Percentiles rank a stretch among this genome's conserved stretches.
phyloP scores from a whole-genome alignment of 2,329 filamentous ascomycete species.

The Metarhizium album region DNA sequence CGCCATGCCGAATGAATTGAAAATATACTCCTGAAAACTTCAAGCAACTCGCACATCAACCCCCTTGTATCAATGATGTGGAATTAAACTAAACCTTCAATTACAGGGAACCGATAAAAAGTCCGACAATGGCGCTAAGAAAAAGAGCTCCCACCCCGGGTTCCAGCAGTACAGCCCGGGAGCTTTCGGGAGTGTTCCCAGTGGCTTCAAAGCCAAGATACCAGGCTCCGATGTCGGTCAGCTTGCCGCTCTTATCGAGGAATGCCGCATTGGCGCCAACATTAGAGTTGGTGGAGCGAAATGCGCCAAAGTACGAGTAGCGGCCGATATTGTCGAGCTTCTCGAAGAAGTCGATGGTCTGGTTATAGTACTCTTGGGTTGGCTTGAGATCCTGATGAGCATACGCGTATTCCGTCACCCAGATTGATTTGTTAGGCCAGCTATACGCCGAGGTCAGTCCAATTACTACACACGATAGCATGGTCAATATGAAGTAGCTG shows the following conservation, averaged over 20 bases:
- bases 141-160: neutral
- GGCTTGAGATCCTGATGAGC: constrained; percentile 42
- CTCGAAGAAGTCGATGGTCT: constrained; percentile 56
- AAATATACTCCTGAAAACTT: neutral
- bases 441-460: constrained; percentile 18
- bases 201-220: constrained; percentile 53
- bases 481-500: neutral
- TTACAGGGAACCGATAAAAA: neutral
- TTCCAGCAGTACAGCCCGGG: constrained; percentile 3
- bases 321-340: constrained; percentile 41
- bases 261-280: constrained; percentile 64
- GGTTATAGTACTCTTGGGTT: constrained; percentile 59
- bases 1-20: neutral
- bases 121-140: constrained; percentile 2
- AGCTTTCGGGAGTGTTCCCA: constrained; percentile 28
- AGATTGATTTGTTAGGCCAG: constrained; percentile 53
- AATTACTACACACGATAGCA: no score
- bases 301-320: constrained; percentile 69
- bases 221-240: constrained; percentile 69
- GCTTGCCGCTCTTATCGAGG: constrained; percentile 52
- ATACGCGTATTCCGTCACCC: constrained; percentile 70
- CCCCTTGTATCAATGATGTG: neutral
- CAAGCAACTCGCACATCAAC: neutral
- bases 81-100: neutral
- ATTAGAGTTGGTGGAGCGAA: constrained; percentile 58